Conservation (phyloP, 192 early-diverging fungal species). For the Coemansia sp. region DNA sequence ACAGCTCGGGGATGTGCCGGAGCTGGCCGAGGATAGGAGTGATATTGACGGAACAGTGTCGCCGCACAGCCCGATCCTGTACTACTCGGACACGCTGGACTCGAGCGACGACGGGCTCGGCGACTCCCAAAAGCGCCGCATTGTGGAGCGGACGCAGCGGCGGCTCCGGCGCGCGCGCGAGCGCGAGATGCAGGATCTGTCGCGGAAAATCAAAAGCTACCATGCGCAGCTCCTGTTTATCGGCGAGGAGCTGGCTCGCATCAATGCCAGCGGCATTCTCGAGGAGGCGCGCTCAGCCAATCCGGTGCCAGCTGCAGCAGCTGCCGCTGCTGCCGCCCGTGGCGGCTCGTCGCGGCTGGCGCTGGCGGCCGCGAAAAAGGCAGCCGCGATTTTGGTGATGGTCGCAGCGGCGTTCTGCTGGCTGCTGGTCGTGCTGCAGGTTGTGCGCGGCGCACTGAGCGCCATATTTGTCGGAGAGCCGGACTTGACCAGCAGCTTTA, state of each 20-base stretch:
- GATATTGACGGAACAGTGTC: background rate
- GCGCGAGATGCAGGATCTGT: conserved; percentile 39
- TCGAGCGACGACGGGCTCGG: conserved; percentile 22
- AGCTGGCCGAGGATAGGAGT: too few species aligned
- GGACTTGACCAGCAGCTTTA: conserved; percentile 35
- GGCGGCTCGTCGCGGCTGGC: conserved; percentile 2
- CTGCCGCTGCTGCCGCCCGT: background rate
- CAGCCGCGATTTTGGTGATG: conserved; percentile 15
- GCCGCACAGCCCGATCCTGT: conserved; percentile 15
- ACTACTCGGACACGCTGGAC: conserved; percentile 19
- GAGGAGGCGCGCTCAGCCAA: background rate
- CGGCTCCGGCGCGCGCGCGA: conserved; percentile 30
- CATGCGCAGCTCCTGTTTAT: conserved; percentile 42
- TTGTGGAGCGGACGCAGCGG: conserved; percentile 6
- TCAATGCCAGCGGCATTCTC: conserved; percentile 31
- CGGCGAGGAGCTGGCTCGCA: conserved; percentile 28
- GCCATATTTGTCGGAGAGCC: conserved; percentile 50
- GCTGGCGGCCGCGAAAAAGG: conserved; percentile 4
- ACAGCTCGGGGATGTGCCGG: background rate
- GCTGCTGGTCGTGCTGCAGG: conserved; percentile 48
- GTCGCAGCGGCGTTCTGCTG: conserved; percentile 34
- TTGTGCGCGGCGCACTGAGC: conserved; percentile 45
- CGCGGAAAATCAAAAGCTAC: conserved; percentile 38
- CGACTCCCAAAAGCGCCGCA: conserved; percentile 1
- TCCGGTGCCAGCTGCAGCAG: background rate